phyloP scores from a whole-genome alignment of 768 basidiomycete species.

The Pilatotrama ljubarskyi region DNA sequence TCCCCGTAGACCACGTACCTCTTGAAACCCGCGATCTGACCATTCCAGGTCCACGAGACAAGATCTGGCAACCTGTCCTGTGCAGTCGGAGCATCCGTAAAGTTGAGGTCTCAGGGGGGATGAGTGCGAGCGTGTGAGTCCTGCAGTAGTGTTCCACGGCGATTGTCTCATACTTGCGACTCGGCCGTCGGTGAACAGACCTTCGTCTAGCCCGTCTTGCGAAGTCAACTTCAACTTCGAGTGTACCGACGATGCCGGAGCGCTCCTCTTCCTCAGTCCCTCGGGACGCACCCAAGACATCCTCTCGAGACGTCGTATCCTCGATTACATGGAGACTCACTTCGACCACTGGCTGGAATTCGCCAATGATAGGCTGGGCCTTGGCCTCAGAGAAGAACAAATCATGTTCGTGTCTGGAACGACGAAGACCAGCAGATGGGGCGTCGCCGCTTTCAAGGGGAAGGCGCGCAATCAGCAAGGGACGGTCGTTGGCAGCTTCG shows the following conservation, averaged over 20 bases:
- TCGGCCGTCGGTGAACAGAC: not conserved
- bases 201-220: not conserved
- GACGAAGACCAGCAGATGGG: slow-evolving; percentile 19
- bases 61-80: not conserved
- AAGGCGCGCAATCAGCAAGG: not conserved
- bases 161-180: not conserved
- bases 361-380: not conserved
- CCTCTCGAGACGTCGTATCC: not conserved
- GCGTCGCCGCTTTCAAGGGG: slow-evolving; percentile 11
- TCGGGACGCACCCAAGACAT: not conserved
- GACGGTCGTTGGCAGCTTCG: not conserved
- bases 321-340: slow-evolving; percentile 5
- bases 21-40: not conserved
- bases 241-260: slow-evolving; percentile 14
- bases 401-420: slow-evolving; percentile 20
- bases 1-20: not conserved
- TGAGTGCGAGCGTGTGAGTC: not conserved
- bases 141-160: not conserved
- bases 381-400: slow-evolving; percentile 1
- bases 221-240: slow-evolving; percentile 7
- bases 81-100: slow-evolving; percentile 6
- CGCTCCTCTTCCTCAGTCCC: slow-evolving; percentile 4
- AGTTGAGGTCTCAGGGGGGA: not conserved
- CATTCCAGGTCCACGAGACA: not conserved
- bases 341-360: slow-evolving; percentile 10